Conservation (phyloP, 345 rosid species). For the Triadica sebifera region DNA sequence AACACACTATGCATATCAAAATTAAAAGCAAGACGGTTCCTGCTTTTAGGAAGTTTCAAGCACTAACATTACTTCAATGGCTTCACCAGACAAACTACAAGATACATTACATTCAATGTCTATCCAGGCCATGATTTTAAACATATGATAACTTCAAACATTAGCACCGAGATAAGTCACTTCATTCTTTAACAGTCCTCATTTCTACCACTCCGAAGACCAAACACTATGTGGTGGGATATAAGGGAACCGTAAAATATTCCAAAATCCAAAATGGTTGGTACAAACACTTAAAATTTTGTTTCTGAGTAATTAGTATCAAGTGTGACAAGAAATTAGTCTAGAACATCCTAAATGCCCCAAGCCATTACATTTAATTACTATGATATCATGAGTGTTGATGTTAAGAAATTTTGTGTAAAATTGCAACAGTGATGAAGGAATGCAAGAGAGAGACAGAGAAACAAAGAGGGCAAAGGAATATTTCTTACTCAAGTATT, state of each 20-base stretch:
- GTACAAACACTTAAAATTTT: not conserved
- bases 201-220: not conserved
- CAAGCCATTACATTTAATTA: not conserved
- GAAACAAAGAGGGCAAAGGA: not conserved
- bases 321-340: not conserved
- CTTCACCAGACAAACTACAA: not conserved
- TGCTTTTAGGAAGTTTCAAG: not conserved
- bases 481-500: conserved; percentile 80
- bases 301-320: not conserved
- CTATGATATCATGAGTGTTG: not conserved
- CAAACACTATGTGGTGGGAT: not conserved
- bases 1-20: not conserved
- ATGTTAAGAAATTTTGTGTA: not conserved
- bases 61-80: not conserved
- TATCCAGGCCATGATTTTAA: not conserved
- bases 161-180: not conserved
- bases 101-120: not conserved
- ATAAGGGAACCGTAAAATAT: not conserved
- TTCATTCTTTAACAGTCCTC: not conserved
- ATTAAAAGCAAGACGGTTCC: not conserved
- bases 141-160: too few species aligned
- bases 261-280: not conserved
- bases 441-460: conserved; percentile 3
- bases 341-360: not conserved
- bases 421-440: not conserved